phyloP scores from a whole-genome alignment of 2,329 filamentous ascomycete genomes.

The Aspergillus neotritici region DNA sequence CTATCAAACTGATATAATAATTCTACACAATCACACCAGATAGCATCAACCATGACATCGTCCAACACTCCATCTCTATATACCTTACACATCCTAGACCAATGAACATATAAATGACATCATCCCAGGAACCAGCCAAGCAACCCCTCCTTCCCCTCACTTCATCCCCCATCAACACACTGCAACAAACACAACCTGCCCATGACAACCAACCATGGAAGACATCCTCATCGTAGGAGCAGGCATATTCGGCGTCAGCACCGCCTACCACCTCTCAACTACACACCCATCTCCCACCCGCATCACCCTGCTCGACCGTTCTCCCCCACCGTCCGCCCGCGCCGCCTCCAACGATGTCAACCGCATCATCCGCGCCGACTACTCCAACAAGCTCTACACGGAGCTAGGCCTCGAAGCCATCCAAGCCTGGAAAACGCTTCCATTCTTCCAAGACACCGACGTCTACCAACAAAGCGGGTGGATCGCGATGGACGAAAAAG shows the following conservation, averaged over 20 bases:
- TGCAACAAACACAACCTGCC: too few relatives aligned
- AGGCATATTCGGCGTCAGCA: conserved; percentile 61
- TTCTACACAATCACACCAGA: too few relatives aligned
- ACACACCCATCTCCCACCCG: conserved; percentile 44
- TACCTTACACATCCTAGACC: too few relatives aligned
- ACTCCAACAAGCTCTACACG: conserved; percentile 60
- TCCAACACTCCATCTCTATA: too few relatives aligned
- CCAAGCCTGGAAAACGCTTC: conserved; percentile 54
- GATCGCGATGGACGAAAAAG: conserved; percentile 50
- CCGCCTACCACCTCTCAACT: conserved; percentile 57
- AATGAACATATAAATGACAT: too few relatives aligned
- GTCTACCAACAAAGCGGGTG: conserved; percentile 58
- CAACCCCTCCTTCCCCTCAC: not conserved
- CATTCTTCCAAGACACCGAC: conserved; percentile 48
- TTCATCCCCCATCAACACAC: not conserved
- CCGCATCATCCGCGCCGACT: conserved; percentile 66
- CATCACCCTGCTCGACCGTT: conserved; percentile 56
- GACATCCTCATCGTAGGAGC: conserved; percentile 55
- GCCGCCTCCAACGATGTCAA: conserved; percentile 70
- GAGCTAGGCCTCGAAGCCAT: conserved; percentile 61
- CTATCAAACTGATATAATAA: too few relatives aligned
- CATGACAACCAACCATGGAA: conserved; percentile 7
- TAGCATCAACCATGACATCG: too few relatives aligned
- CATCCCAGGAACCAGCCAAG: too few relatives aligned
- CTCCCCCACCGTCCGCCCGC: conserved; percentile 44